phyloP scores from a whole-genome alignment of 2,329 filamentous ascomycete genomes.

The Neoascochyta sp. region DNA sequence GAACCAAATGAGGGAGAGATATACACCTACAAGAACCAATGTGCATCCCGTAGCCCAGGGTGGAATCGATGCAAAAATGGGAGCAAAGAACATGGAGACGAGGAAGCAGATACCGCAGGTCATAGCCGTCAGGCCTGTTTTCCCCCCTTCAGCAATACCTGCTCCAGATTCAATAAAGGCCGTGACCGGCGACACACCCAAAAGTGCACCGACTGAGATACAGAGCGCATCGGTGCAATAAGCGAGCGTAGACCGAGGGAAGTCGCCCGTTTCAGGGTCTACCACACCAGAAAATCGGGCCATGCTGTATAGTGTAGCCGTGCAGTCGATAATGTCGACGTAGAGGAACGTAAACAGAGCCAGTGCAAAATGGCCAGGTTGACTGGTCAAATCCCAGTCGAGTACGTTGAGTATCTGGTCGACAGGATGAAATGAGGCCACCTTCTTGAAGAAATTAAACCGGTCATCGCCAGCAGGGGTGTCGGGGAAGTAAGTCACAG shows the following conservation, averaged over 20 bases:
- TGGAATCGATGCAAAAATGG: slow-evolving; percentile 85
- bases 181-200: slow-evolving; percentile 77
- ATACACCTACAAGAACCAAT: slow-evolving; percentile 63
- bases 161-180: slow-evolving; percentile 85
- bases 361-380: slow-evolving; percentile 71
- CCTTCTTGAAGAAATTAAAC: slow-evolving; percentile 83
- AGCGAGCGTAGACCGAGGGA: slow-evolving; percentile 77
- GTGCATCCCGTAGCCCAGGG: slow-evolving; percentile 86
- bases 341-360: slow-evolving; percentile 89
- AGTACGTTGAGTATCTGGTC: slow-evolving; percentile 65
- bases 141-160: slow-evolving; percentile 81
- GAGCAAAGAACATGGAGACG: slow-evolving; percentile 82
- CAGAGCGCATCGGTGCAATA: slow-evolving; percentile 80
- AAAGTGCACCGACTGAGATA: slow-evolving; percentile 74
- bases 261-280: slow-evolving; percentile 77
- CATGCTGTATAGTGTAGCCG: slow-evolving; percentile 85
- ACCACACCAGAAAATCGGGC: slow-evolving; percentile 77
- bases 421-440: slow-evolving; percentile 77
- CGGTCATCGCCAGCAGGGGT: slow-evolving; percentile 61
- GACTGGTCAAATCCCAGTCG: slow-evolving; percentile 65
- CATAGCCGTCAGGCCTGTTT: slow-evolving; percentile 77
- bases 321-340: slow-evolving; percentile 84
- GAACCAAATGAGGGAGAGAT: not conserved
- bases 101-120: slow-evolving; percentile 79
- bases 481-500: slow-evolving; percentile 76